Evolutionary conservation across 352 stramenopile species (phyloP).

Genomic region (Thraustochytrium striatum): DNA sequence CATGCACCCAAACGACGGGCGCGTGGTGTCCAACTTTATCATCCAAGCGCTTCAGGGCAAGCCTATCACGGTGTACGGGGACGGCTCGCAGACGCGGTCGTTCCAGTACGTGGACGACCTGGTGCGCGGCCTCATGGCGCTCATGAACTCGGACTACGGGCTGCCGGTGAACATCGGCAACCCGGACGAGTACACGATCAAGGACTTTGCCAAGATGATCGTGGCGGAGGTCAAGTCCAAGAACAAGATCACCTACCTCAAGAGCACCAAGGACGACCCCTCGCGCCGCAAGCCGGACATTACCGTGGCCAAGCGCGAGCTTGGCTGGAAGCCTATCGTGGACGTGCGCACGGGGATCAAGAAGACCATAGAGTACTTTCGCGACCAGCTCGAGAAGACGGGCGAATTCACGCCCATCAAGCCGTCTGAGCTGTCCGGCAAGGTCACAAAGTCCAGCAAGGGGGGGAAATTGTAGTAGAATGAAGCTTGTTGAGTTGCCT

Average conservation of each 20-base stretch:
- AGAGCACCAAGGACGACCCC: constrained; percentile 86
- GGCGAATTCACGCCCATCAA: constrained; percentile 45
- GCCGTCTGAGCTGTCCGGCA: constrained; percentile 12
- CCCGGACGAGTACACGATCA: constrained; percentile 94
- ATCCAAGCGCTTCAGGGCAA: constrained; percentile 86
- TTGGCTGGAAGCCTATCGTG: constrained; percentile 88
- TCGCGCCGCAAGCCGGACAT: constrained; percentile 93
- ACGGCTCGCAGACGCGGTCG: constrained; percentile 92
- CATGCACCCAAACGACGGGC: constrained; percentile 98
- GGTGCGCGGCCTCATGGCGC: constrained; percentile 75
- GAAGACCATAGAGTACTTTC: constrained; percentile 90
- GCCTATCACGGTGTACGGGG: constrained; percentile 85
- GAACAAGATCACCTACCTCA: constrained; percentile 79
- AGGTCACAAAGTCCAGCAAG: no score
- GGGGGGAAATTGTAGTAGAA: no score
- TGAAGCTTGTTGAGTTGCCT: no score
- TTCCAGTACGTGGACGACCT: constrained; percentile 97
- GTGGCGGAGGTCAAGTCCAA: constrained; percentile 61
- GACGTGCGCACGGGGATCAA: constrained; percentile 85
- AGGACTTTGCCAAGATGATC: constrained; percentile 60
- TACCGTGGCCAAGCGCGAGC: constrained; percentile 80
- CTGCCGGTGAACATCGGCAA: constrained; percentile 96
- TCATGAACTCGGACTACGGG: constrained; percentile 83
- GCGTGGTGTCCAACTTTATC: constrained; percentile 99
- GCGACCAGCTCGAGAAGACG: constrained; percentile 18